Evolutionary conservation across 257 asterid genomes (phyloP), one percentile per base, ranked within the genome.

Genomic region (Fraxinus anomala): DNA sequence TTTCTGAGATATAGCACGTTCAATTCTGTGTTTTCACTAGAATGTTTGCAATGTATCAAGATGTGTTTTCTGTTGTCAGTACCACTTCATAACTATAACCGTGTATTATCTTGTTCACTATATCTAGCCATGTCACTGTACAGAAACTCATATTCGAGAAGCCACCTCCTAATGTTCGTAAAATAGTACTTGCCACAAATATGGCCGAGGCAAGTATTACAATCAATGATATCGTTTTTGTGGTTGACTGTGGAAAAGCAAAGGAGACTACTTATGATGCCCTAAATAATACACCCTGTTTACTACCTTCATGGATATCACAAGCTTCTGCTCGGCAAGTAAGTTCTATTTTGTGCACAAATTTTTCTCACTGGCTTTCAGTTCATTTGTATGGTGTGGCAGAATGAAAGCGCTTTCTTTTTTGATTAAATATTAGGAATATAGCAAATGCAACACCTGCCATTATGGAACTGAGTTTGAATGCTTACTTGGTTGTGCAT

Each of bases 121-220:
- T 72, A 74, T 68, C 12, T 73, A n/a, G 31, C 69, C 51, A 74
- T 80, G 83, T 67, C 76, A 59, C 66, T 75, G 74, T 67, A 73
- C 91, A 95, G 99, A 95, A 85, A 95, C 94, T 95, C 88, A 93
- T 95, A 87, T 95, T 95, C 82, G 99, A 93, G 87, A 90, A 83
- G 83, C 85, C 99, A 77, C 97, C 97, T 79, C 89, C 91, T 51
- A 95, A 95, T 89, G 90, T 93, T 72, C 99, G 98, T 83, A 95
- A 93, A 85, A 89, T 95, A 70, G 87, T 95, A 75, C 98, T 95
- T 80, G 98, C 99, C 74, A 95, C 99, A 17, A 95, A 95, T 85
- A 95, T 95, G 99, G 99, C 99, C 1, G 99, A 95, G 89, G 99
- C 99, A 75, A 95, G 99, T 90, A 95, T 95, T 84, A 95, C 99